phyloP scores from a whole-genome alignment of 345 rosid species.

The Moringa oleifera region DNA sequence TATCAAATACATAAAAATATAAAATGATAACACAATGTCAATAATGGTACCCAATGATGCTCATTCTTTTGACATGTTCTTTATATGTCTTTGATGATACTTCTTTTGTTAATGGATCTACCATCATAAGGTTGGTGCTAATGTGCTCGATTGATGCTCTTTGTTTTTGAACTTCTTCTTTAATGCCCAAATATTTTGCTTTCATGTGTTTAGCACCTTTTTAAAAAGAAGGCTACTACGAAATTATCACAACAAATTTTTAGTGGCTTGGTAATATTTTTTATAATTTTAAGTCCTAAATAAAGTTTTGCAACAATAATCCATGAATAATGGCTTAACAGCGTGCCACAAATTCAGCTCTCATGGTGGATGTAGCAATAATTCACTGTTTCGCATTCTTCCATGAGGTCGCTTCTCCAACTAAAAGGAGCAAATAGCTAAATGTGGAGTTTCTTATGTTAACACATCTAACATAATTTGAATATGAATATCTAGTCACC shows the following conservation, averaged over 20 bases:
- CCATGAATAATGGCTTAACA: constrained; percentile 3
- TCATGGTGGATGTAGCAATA: constrained; percentile 12
- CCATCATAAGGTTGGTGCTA: constrained; percentile 3
- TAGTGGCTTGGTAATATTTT: constrained; percentile 5
- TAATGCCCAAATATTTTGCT: neutral
- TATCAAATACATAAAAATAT: too few species aligned
- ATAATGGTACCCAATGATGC: too few species aligned
- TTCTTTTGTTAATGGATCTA: constrained; percentile 4
- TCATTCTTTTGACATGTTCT: too few species aligned
- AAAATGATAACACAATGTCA: too few species aligned
- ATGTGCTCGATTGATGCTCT: neutral
- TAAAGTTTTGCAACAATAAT: constrained; percentile 5
- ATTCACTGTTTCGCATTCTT: constrained; percentile 3
- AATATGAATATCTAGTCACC: constrained; percentile 13
- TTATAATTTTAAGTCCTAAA: constrained; percentile 7
- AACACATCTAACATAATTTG: neutral
- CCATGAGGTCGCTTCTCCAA: constrained; percentile 7
- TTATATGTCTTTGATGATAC: neutral
- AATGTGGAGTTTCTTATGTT: constrained; percentile 7
- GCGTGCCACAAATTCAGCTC: constrained; percentile 6
- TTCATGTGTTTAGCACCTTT: constrained; percentile 6
- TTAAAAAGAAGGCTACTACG: neutral
- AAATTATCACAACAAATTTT: constrained; percentile 8
- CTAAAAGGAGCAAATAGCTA: constrained; percentile 9
- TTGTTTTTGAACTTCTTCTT: constrained; percentile 7